phyloP scores from a whole-genome alignment of 257 asterid species.

The Knoxia roxburghii region DNA sequence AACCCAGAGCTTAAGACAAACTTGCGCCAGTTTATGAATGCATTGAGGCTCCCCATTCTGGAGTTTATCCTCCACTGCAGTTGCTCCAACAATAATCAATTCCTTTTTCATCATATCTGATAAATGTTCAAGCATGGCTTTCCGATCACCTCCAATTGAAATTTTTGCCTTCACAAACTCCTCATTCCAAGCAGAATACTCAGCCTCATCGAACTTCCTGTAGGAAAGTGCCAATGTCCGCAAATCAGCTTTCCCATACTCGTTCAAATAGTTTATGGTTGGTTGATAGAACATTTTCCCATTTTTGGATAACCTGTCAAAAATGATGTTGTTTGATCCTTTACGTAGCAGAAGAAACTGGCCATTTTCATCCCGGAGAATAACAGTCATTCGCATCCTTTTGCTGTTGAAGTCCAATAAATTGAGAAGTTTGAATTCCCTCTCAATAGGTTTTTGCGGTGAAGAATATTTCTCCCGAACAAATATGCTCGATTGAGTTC shows the following conservation, averaged over 20 bases:
- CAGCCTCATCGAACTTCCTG: slow-evolving; percentile 75
- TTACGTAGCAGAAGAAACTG: slow-evolving; percentile 83
- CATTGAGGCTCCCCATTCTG: too few relatives aligned
- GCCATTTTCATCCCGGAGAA: slow-evolving; percentile 61
- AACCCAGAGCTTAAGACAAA: slow-evolving; percentile 98
- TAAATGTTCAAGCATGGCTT: slow-evolving; percentile 68
- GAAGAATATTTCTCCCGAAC: too few relatives aligned
- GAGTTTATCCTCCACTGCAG: too few relatives aligned
- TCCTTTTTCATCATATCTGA: slow-evolving; percentile 88
- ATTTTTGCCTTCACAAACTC: too few relatives aligned
- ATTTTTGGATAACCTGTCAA: too few relatives aligned
- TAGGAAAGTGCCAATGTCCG: slow-evolving; percentile 94
- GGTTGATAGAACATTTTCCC: too few relatives aligned
- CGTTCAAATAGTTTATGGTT: too few relatives aligned
- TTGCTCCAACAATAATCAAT: too few relatives aligned
- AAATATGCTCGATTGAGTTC: slow-evolving; percentile 82
- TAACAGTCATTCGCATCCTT: slow-evolving; percentile 92
- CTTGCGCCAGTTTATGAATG: slow-evolving; percentile 96
- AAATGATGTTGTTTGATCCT: slow-evolving; percentile 98
- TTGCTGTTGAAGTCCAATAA: slow-evolving; percentile 92
- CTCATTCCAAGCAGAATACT: slow-evolving; percentile 81
- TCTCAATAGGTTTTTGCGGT: too few relatives aligned
- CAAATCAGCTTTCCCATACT: slow-evolving; percentile 90
- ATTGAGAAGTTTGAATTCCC: too few relatives aligned
- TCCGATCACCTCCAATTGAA: slow-evolving; percentile 73